These are phyloP conservation scores for Chlorella sp. DNA, from an alignment of 139 green algal species.

Conservation along the genomic window DNA sequence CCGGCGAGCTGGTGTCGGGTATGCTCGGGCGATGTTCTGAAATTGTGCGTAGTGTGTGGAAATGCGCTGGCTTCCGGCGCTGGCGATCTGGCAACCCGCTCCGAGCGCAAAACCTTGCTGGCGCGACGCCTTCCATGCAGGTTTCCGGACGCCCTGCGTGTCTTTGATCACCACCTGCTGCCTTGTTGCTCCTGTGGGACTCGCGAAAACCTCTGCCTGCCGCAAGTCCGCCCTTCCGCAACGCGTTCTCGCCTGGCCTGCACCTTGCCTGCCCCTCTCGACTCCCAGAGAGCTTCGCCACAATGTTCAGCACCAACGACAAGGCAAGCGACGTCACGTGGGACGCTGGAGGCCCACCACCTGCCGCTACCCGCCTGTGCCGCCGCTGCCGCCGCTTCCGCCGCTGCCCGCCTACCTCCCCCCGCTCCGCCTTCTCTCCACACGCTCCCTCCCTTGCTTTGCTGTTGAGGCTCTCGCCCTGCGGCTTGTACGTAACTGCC, in stretches of 20 bases:
- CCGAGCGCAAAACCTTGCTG: no score
- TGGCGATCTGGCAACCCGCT: no score
- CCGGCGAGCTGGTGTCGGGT: no score
- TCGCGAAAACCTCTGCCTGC: no score
- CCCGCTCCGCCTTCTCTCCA: background rate
- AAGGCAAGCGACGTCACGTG: background rate
- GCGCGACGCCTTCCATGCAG: no score
- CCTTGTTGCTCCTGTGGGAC: background rate
- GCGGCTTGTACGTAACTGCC: background rate
- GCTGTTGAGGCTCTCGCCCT: background rate
- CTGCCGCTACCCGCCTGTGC: background rate
- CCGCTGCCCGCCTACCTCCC: background rate
- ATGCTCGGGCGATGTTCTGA: no score
- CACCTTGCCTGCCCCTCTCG: background rate
- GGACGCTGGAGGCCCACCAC: background rate
- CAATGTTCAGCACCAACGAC: slow-evolving; percentile 43
- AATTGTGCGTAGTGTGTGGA: no score
- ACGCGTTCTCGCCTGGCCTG: background rate
- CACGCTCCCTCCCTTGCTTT: background rate
- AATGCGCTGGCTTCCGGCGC: no score
- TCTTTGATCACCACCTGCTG: background rate
- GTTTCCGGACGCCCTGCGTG: no score
- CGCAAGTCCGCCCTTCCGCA: background rate
- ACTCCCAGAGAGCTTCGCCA: background rate
- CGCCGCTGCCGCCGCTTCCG: background rate